Base-by-base conservation (phyloP, 106 monocot species). In the Amphibolis antarctica region DNA sequence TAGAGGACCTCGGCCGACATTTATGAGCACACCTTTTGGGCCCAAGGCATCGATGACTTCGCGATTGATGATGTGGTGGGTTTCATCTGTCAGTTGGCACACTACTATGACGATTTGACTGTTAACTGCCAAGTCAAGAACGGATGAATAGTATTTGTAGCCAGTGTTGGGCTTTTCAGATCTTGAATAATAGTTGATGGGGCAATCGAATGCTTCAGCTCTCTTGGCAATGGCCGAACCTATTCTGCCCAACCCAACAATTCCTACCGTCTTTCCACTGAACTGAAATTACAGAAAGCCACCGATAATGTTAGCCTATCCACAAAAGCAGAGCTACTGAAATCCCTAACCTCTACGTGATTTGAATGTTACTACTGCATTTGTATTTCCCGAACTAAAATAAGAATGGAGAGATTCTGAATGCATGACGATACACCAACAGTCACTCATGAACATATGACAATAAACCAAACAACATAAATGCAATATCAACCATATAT, bases 201-300 rank as follows among this genome's bases (percentile, higher is more conserved):
- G 74, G 74, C 74, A 75, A 27, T 67, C 52, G 44, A 75, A 75
- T 18, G 74, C 67, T 49, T 59, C 74, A 27, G 67, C 67, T 53
- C 74, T 49, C 53, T 54, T 75, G 44, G 74, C 74, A 28, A 75
- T 51, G 26, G 74, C 67, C 51, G 53, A 12, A 5, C 74, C 74
- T 59, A 75, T 75, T 51, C 67, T 67, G 42, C 74, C 74, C 26
- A 75, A 59, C 3, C 74, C 74, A 10, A 75, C 31, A 31, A 75
- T 75, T 20, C 74, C 74, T 65, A 75, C 52, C 53, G 60, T 53
- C 53, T 75, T 75, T 18, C 74, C 74, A 60, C 74, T 75, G 74
- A 75, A 75, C 74, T 75, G 60, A 44, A 26, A 48, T 23, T 36
- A 68, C 4, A 44, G 9, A 55, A 57, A 45, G 14, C 14, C 1